Base-by-base conservation (phyloP, 306 rosid genomes). In the Prunus mira region DNA sequence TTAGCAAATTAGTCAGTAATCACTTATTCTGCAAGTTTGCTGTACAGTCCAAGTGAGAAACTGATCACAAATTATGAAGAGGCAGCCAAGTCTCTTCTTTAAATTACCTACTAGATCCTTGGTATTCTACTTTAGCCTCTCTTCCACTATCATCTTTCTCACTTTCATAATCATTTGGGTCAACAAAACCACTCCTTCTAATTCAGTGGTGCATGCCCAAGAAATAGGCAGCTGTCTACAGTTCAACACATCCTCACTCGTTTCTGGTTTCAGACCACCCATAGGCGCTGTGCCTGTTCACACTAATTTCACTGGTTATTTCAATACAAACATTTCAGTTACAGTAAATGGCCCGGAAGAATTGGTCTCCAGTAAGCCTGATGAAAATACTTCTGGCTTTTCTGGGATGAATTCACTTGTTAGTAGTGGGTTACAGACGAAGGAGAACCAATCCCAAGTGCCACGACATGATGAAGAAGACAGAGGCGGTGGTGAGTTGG, bases 61-160 rank as follows among this genome's bases (percentile, higher is more conserved):
- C 17, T 22, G 9, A 86, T 34, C 38, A 5, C 38, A 34, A 5
- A 10, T 41, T 62, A 76, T 94, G 98, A 96, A 92, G 80, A 89
- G 88, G 65, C 97, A 89, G 71, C 84, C 84, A 81, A 95, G 96
- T 81, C 89, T 92, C 82, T 81, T 89, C 67, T 65, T 92, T 66
- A 92, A 92, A 80, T 34, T 34, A 34, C 93, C 97, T 88, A 85
- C 89, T 1, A 88, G 93, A 80, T 84, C 88, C 56, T 47, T 92
- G 76, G 85, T 95, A 0, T 90, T 88, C 56, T 84, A 91, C 1
- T 92, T 90, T 71, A 86, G 88, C 45, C 83, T 95, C 72, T 83
- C 79, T 28, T 92, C 96, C 34, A 89, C 94, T 17, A 22, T 84
- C 46, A 17, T 90, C 84, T 86, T 89, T 81, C 81, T 91, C 54